phyloP scores from a whole-genome alignment of 2,329 filamentous ascomycete species.

The Chaetomium sp. region DNA sequence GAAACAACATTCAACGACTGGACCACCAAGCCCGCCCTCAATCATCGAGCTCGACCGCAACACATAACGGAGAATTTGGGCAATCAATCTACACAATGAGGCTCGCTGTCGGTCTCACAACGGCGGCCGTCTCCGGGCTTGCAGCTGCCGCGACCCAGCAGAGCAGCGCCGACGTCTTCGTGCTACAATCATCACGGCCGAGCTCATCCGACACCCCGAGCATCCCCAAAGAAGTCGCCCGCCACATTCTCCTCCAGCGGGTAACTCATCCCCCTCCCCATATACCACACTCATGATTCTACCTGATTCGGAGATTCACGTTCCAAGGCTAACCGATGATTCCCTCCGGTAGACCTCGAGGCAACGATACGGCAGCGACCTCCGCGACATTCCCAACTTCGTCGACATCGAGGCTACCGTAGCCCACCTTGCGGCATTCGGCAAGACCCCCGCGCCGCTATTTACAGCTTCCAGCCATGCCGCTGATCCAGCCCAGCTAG shows the following conservation, averaged over 20 bases:
- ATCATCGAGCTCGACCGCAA: too few relatives aligned
- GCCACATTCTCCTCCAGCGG: slow-evolving; percentile 54
- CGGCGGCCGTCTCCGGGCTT: slow-evolving; percentile 28
- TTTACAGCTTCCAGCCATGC: slow-evolving; percentile 37
- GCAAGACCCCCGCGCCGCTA: slow-evolving; percentile 44
- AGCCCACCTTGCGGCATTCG: slow-evolving; percentile 53
- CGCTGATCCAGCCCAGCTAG: slow-evolving; percentile 44
- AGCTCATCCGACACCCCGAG: slow-evolving; percentile 31
- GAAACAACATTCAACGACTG: too few relatives aligned
- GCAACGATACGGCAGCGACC: slow-evolving; percentile 36
- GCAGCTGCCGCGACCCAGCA: slow-evolving; percentile 28
- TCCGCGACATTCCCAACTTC: slow-evolving; percentile 39
- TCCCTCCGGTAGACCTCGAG: slow-evolving; percentile 17
- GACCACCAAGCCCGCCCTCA: too few relatives aligned
- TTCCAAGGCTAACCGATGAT: not conserved
- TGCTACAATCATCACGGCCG: slow-evolving; percentile 37
- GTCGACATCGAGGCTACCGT: slow-evolving; percentile 44
- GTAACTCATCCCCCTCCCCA: slow-evolving; percentile 29
- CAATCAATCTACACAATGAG: slow-evolving; percentile 25
- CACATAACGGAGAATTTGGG: not conserved
- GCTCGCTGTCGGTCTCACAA: slow-evolving; percentile 26
- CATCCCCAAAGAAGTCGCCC: slow-evolving; percentile 47
- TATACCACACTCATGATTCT: too few relatives aligned
- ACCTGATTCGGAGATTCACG: not conserved
- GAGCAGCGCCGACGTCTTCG: slow-evolving; percentile 46